Base-by-base conservation (phyloP, 2,329 filamentous ascomycete species). In the Fulvia fulva region DNA sequence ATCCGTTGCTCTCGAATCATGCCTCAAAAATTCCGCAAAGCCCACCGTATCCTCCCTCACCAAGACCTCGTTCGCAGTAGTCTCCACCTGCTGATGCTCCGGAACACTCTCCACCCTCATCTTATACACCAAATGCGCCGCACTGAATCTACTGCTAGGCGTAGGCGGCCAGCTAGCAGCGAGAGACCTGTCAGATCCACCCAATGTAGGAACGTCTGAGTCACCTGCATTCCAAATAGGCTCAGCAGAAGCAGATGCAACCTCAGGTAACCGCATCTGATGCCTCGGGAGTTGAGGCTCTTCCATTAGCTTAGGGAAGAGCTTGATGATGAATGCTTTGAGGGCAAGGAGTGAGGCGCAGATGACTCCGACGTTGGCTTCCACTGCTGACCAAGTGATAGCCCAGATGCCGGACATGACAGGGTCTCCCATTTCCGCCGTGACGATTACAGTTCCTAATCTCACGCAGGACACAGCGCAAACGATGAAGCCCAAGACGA, bases 321-420 rank as follows among this genome's bases (percentile, higher is more conserved):
- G 59, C 16, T 66, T 69, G 7, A 67, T 63, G 53, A 78, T 58
- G 8, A 78, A 65, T 6, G 75, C 76, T 53, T 77, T 78, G 60
- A 79, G 70, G 2, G 76, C 74, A 0, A 78, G 65, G 19, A 79
- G 59, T 1, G 73, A 78, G 11, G 76, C 75, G 63, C 75, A 79
- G 4, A 76, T 72, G 61, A 79, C 77, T 23, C 75, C 75, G 1
- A 76, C 68, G 51, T 78, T 78, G 51, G 74, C 69, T 65, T 80
- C 76, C 43, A 75, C 67, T 1, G 70, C 70, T 2, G 74, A 76
- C 71, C 75, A 78, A 11, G 75, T 70, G 5, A 77, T 62, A 6
- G 74, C 71, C 61, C 73, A 72, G 9, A 73, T 71, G n/a, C 75
- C 75, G 1, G 74, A 72, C 32, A 68, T 57, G 37, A 70, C 58